Evolutionary conservation across 345 rosid species (phyloP).

Genomic region (Salix udensis): DNA sequence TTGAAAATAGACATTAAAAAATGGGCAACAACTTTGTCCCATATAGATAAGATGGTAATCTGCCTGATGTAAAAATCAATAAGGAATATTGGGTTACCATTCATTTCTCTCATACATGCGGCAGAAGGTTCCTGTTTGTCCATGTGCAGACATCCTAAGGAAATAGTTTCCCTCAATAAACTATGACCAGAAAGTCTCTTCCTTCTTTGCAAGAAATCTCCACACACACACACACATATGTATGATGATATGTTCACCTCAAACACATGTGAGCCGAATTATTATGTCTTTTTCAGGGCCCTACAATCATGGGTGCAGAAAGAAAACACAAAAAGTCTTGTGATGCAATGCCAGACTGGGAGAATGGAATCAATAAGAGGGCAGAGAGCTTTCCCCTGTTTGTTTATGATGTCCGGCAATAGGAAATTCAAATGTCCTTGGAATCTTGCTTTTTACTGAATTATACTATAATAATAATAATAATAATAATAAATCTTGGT

Average conservation of each 20-base stretch:
- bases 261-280: conserved; percentile 30
- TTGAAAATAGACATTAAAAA: not conserved
- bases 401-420: not conserved
- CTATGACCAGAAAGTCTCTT: not conserved
- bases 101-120: not conserved
- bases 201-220: not conserved
- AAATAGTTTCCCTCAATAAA: conserved; percentile 1
- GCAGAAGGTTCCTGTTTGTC: conserved; percentile 15
- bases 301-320: conserved; percentile 24
- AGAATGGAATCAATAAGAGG: not conserved
- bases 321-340: conserved; percentile 12
- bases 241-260: not conserved
- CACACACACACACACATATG: not conserved
- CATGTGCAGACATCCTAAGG: conserved; percentile 18
- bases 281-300: conserved; percentile 27
- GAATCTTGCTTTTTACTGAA: conserved; percentile 17
- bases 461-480: not conserved
- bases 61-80: not conserved
- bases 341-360: conserved; percentile 11
- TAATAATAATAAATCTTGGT: not conserved
- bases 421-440: not conserved
- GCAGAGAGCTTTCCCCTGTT: not conserved
- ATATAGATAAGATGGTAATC: not conserved
- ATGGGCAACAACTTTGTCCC: not conserved
- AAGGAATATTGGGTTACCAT: conserved; percentile 3